Conservation (phyloP, 2,329 filamentous ascomycete genomes). For the Ceratocystis colombiana region DNA sequence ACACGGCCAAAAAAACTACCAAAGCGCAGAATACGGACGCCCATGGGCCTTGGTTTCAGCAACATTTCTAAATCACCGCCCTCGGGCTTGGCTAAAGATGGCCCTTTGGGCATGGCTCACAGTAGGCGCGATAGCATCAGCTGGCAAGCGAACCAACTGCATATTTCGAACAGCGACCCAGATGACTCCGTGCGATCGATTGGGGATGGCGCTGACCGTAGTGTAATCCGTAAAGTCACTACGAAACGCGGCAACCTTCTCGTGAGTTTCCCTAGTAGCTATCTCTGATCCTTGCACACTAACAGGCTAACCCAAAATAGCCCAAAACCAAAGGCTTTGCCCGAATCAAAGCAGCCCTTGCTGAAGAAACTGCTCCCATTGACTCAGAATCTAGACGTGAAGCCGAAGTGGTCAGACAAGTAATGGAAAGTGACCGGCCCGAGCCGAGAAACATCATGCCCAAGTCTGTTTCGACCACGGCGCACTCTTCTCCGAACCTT, state of each 20-base stretch:
- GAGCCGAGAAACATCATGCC: constrained; percentile 36
- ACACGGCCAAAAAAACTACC: constrained; percentile 60
- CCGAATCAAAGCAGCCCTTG: constrained; percentile 76
- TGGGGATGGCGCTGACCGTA: constrained; percentile 54
- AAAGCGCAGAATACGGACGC: constrained; percentile 44
- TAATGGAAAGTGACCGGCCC: constrained; percentile 76
- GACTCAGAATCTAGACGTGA: constrained; percentile 84
- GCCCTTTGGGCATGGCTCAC: constrained; percentile 33
- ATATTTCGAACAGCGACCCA: constrained; percentile 61
- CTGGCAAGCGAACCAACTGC: constrained; percentile 78
- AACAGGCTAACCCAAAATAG: constrained; percentile 37
- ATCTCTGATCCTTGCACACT: constrained; percentile 27
- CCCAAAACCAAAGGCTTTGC: constrained; percentile 96
- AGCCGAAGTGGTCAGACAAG: constrained; percentile 90
- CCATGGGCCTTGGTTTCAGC: constrained; percentile 42
- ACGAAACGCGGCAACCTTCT: constrained; percentile 81
- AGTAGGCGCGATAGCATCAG: constrained; percentile 79
- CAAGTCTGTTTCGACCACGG: constrained; percentile 41
- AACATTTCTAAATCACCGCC: constrained; percentile 65
- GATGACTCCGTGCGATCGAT: constrained; percentile 62
- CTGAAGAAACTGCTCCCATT: constrained; percentile 77
- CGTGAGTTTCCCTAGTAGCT: constrained; percentile 41
- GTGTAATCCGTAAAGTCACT: constrained; percentile 71
- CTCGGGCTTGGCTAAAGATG: constrained; percentile 34
- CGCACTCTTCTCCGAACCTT: constrained; percentile 59